Conservation (phyloP, 495 filamentous ascomycete genomes). For the Friedmanniomyces simplex region DNA sequence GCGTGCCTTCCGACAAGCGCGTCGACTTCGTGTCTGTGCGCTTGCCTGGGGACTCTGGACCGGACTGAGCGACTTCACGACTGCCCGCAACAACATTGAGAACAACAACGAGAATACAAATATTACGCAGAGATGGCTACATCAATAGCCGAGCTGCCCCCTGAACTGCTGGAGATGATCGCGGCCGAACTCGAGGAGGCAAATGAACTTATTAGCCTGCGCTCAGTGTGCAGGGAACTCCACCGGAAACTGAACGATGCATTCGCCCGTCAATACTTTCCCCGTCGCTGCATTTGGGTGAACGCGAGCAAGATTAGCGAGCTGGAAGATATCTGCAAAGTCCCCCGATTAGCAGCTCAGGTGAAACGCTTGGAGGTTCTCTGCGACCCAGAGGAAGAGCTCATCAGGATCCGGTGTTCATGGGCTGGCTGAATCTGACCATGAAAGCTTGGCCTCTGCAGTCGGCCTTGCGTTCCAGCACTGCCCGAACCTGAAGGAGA, state of each 20-base stretch:
- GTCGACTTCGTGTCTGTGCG: too few species aligned
- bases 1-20: too few species aligned
- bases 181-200: not conserved
- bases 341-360: not conserved
- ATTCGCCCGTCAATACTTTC: not conserved
- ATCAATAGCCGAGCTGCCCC: not conserved
- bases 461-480: not conserved
- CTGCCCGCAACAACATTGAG: too few species aligned
- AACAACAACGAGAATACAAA: too few species aligned
- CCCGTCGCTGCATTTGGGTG: not conserved
- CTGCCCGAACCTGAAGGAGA: not conserved
- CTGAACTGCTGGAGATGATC: not conserved
- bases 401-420: too few species aligned
- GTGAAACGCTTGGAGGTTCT: not conserved
- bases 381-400: not conserved
- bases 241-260: not conserved
- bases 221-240: not conserved
- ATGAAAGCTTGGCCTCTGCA: too few species aligned
- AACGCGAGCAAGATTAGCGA: not conserved
- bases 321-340: not conserved
- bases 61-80: too few species aligned
- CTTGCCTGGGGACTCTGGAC: too few species aligned
- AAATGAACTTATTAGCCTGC: too few species aligned
- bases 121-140: not conserved
- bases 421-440: too few species aligned